A percentile compares a stretch with the other conserved stretches of the same genome.
Conservation (phyloP, 2,329 filamentous ascomycete species). For the Claviceps citrina region DNA sequence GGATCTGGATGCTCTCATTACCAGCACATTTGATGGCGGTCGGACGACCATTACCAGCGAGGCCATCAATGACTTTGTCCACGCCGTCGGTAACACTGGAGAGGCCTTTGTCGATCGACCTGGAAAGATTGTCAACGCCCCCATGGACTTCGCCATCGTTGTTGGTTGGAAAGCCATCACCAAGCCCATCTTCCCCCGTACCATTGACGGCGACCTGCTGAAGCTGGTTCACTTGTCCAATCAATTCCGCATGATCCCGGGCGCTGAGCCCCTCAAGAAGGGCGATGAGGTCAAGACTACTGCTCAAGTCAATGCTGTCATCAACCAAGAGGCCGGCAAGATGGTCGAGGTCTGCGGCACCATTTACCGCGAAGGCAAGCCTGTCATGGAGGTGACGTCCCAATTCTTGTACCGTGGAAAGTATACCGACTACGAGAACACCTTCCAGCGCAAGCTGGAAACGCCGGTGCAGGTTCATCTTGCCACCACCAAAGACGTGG, state of each 20-base stretch:
- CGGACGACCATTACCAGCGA: slow-evolving; percentile 74
- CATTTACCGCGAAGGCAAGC: slow-evolving; percentile 64
- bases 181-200: slow-evolving; percentile 95
- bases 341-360: slow-evolving; percentile 99
- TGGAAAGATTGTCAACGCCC: slow-evolving; percentile 83
- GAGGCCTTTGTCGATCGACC: slow-evolving; percentile 94
- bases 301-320: slow-evolving; percentile 89
- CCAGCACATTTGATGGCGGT: slow-evolving; percentile 80
- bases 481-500: slow-evolving; percentile 75
- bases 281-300: slow-evolving; percentile 85
- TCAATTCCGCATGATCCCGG: slow-evolving; percentile 94
- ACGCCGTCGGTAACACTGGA: slow-evolving; percentile 92
- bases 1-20: slow-evolving; percentile 71
- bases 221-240: slow-evolving; percentile 96
- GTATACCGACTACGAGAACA: slow-evolving; percentile 92
- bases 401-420: slow-evolving; percentile 92
- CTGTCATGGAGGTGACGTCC: slow-evolving; percentile 96
- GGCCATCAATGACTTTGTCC: slow-evolving; percentile 96
- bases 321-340: slow-evolving; percentile 96
- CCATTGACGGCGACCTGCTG: slow-evolving; percentile 87
- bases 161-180: slow-evolving; percentile 98
- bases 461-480: slow-evolving; percentile 89
- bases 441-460: slow-evolving; percentile 94
- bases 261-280: slow-evolving; percentile 87
- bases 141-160: slow-evolving; percentile 99